Conservation (phyloP, 495 filamentous ascomycete species). For the Beverwykella pulmonaria region DNA sequence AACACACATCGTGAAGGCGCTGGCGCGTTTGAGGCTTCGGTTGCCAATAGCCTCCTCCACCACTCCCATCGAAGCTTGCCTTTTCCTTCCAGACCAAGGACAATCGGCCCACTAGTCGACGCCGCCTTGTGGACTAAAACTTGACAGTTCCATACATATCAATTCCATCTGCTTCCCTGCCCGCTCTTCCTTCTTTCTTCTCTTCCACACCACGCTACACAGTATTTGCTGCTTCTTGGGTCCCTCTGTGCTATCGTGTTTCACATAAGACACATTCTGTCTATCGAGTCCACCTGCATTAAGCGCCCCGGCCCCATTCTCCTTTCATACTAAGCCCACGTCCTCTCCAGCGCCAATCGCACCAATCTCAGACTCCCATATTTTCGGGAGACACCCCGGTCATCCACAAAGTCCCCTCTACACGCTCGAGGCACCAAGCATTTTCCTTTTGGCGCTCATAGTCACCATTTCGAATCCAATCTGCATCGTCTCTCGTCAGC, state of each 20-base stretch:
- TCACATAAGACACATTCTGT: conserved; percentile 31
- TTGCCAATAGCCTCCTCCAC: conserved; percentile 13
- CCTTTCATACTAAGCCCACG: conserved; percentile 16
- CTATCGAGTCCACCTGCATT: conserved; percentile 30
- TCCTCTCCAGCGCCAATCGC: conserved; percentile 15
- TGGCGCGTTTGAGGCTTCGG: conserved; percentile 18
- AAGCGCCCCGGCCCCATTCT: conserved; percentile 28
- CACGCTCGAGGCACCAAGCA: conserved; percentile 3
- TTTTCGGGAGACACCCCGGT: conserved; percentile 13
- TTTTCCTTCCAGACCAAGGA: background rate
- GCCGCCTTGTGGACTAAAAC: conserved; percentile 5
- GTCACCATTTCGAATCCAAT: conserved; percentile 3
- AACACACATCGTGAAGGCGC: background rate
- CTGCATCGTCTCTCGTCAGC: conserved; percentile 14
- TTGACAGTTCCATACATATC: conserved; percentile 4
- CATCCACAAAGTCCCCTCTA: background rate
- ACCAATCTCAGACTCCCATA: conserved; percentile 16
- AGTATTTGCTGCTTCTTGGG: conserved; percentile 18
- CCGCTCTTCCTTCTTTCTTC: conserved; percentile 14
- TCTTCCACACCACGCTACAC: background rate
- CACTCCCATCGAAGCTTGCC: conserved; percentile 5
- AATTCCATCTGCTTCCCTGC: background rate
- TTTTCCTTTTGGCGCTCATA: background rate
- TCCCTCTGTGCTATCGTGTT: conserved; percentile 21
- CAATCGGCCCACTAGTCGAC: conserved; percentile 1